Evolutionary conservation across 352 stramenopile species (phyloP), one percentile per base, ranked within the genome.

Genomic region (Phytophthora multivora): DNA sequence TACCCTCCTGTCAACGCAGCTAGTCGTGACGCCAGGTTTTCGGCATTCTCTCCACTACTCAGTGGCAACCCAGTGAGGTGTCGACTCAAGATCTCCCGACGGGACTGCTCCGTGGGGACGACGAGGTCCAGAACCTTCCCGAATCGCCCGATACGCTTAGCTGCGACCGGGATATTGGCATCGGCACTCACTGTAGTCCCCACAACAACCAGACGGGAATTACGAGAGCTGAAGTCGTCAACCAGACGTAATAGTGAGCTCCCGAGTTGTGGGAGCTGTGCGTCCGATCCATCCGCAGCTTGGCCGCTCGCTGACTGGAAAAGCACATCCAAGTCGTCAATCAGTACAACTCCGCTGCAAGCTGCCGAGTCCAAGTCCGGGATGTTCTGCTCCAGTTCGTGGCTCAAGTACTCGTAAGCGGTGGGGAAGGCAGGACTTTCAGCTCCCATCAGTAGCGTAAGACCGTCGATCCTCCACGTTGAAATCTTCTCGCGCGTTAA

Each of bases 261-360:
- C 5, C 78, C 86, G 19, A 92, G 64, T 15, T 80, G 77, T n/a
- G 75, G 45, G 16, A 85, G 58, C 8, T 63, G 63, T 8, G 62
- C 50, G 5, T 77, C 61, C 12, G 63, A 71, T 13, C 77, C 65
- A 21, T 71, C 63, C 4, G 59, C 59, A 13, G 51, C 9, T 40
- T 80, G 66, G 2, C 79, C 80, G 39, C 78, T 75, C 0, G 64
- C 33, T 0, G 73, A 63, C 49, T 79, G 69, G 57, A 94, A 92
- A 40, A 92, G 73, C 35, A 73, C 74, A 40, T 90, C 76, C 30
- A 90, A 54, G 28, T 94, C 80, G 65, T 94, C 86, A 52, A 94
- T 72, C 30, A 92, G 36, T 18, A 92, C 49, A 12, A 89, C 80
- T 10, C 81, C 78, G 0, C 36, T 36, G 43, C 46, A 69, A 18